These are phyloP conservation scores for Leccinum pachyderme DNA, from an alignment of 1,284 basidiomycete genomes.

Conservation along the genomic window DNA sequence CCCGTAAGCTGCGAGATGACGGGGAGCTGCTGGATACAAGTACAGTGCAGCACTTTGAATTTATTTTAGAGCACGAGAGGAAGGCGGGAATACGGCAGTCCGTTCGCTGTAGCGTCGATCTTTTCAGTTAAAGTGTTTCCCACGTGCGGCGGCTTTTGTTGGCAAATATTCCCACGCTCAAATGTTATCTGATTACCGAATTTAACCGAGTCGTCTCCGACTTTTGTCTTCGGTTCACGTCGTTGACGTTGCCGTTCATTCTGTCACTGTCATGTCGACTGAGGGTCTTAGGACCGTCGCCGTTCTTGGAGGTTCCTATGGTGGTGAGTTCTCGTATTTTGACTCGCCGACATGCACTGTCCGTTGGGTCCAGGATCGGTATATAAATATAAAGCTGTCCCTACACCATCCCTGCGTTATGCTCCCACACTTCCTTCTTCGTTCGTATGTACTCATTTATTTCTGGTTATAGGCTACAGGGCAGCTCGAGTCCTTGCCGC, in stretches of 20 bases:
- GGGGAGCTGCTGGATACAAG: no score
- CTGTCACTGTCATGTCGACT: constrained; percentile 8
- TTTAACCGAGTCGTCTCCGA: neutral
- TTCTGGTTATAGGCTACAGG: constrained; percentile 35
- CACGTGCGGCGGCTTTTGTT: no score
- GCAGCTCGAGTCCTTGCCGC: constrained; percentile 59
- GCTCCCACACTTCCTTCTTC: constrained; percentile 5
- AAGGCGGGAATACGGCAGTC: no score
- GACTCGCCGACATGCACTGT: neutral
- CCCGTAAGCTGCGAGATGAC: neutral
- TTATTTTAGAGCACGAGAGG: no score
- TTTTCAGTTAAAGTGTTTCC: no score
- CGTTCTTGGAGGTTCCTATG: constrained; percentile 62
- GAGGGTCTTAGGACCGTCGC: constrained; percentile 41
- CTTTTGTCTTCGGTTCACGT: neutral
- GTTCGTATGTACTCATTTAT: neutral
- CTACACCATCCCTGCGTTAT: neutral
- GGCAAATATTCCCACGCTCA: constrained; percentile 4
- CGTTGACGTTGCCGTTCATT: constrained; percentile 2
- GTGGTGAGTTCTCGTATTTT: constrained; percentile 38
- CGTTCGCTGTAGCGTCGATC: no score
- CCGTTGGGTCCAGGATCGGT: neutral
- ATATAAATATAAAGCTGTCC: neutral
- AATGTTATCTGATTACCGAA: constrained; percentile 6
- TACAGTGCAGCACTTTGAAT: no score